Evolutionary conservation across 305 asterid species (phyloP), one percentile per base, ranked within the genome.

Genomic region (Fraxinus paxiana): DNA sequence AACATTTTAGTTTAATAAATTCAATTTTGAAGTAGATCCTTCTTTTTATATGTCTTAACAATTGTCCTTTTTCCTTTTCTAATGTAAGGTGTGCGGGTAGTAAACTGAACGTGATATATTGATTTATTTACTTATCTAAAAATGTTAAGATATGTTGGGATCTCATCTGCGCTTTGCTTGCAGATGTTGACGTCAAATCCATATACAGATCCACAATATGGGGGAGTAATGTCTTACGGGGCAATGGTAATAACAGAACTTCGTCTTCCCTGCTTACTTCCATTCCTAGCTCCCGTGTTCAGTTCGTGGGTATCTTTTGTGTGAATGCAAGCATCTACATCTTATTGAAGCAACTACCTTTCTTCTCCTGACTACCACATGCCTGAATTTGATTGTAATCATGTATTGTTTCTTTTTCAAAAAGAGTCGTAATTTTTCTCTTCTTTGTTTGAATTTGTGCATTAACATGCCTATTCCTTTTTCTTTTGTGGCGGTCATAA

Each of bases 161-260:
- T 56, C 67, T 56, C 67, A 56, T 56, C 9, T 6, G 67, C 0
- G n/a, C 33, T 30, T 76, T 65, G 72, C 72, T 79, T 82, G 87
- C 92, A 93, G 97, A 90, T 91, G 92, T 69, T 93, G 91, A 37
- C 90, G 3, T 77, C 96, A 76, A 89, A 92, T 88, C 96, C 92
- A 15, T 89, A 88, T 88, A 81, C 92, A 76, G 95, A 91, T 79
- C 87, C 89, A 73, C 93, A 86, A 69, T 91, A 90, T 82, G 91
- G 90, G 31, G 90, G 92, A 77, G 79, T 89, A 37, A 79, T 91
- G 88, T 85, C 92, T 80, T 90, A 90, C 79, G 94, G 94, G 77
- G 92, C 96, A 20, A 88, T 90, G 82, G 97, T 92, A 87, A 91
- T 88, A 51, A 84, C 80, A 79, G 22, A 83, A 41, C 22, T 28